Percentiles rank a stretch among this genome's conserved stretches.
These are phyloP conservation scores for Dichotomocladium elegans DNA, from an alignment of 371 early-diverging fungal genomes.

Conservation along the genomic window DNA sequence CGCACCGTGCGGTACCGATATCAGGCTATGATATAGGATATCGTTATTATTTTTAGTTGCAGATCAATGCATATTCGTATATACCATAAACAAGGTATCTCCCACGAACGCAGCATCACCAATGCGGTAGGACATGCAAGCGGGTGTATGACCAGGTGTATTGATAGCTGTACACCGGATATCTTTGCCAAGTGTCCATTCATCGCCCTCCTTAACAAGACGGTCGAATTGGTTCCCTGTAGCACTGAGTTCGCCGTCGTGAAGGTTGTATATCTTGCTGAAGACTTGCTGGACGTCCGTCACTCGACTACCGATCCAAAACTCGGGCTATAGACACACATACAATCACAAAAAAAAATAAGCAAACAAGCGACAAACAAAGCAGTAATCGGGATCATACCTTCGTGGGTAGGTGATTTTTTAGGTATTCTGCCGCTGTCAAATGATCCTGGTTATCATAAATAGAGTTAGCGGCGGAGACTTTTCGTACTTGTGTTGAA, in stretches of 20 bases:
- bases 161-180: constrained; percentile 31
- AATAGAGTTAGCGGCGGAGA: no score
- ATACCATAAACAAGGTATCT: constrained; percentile 48
- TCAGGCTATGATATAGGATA: constrained; percentile 34
- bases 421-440: constrained; percentile 34
- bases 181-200: constrained; percentile 38
- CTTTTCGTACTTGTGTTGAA: no score
- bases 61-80: neutral
- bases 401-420: constrained; percentile 20
- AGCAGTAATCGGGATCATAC: no score
- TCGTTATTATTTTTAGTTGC: no score
- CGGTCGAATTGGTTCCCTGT: constrained; percentile 38
- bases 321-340: constrained; percentile 24
- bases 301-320: constrained; percentile 37
- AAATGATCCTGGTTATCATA: constrained; percentile 47
- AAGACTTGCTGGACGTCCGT: constrained; percentile 38
- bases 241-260: constrained; percentile 11
- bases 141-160: constrained; percentile 49
- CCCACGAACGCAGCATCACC: constrained; percentile 49
- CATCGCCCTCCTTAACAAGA: constrained; percentile 16
- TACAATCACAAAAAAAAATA: neutral
- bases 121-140: constrained; percentile 39
- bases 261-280: constrained; percentile 30
- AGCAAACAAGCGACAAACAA: neutral
- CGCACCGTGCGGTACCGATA: constrained; percentile 47